Base-by-base conservation (phyloP, 306 rosid species). In the Boehmeria nivea region DNA sequence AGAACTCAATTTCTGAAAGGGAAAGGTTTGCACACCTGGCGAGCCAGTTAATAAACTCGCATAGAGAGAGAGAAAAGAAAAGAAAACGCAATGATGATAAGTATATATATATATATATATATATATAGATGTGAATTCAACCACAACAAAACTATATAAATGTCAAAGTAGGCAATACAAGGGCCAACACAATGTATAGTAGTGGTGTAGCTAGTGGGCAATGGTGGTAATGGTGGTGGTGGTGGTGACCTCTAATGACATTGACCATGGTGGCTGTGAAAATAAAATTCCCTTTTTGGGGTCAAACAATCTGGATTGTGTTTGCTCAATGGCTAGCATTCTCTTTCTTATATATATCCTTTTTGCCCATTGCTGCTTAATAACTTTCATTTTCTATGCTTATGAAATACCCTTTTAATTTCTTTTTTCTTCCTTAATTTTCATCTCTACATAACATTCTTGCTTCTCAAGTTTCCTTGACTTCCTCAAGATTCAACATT, bases 231-330 rank as follows among this genome's bases (percentile, higher is more conserved):
- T 36, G n/a, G 44, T 44, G 70, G 61, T 59, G 57, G 65, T 31
- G 66, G 42, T 39, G 49, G 19, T 37, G 61, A 23, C 25, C 51
- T 61, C 54, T 54, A 46, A 43, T 59, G 76, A 72, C 53, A 39
- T 27, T 68, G 75, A 68, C 69, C 51, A 68, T 60, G 59, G 51
- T 55, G 72, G 43, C 51, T 54, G 5, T 44, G 23, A 23, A 40
- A 40, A 1, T 40, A n/a, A 57, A 51, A 10, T 51, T 40, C 57
- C n/a, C 17, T 38, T 19, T 37, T 49, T 31, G n/a, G 9, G 24
- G 73, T 76, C 81, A 62, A 76, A 57, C 51, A 25, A 27, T 46
- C 22, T 62, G 39, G 63, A 71, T 71, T 71, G 71, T 76, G 74
- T 66, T 71, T 70, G 74, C 61, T 52, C 46, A 28, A 66, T 76